Evolutionary conservation across 345 rosid species (phyloP), one percentile per base, ranked within the genome.

Genomic region (Citrus reticulata): DNA sequence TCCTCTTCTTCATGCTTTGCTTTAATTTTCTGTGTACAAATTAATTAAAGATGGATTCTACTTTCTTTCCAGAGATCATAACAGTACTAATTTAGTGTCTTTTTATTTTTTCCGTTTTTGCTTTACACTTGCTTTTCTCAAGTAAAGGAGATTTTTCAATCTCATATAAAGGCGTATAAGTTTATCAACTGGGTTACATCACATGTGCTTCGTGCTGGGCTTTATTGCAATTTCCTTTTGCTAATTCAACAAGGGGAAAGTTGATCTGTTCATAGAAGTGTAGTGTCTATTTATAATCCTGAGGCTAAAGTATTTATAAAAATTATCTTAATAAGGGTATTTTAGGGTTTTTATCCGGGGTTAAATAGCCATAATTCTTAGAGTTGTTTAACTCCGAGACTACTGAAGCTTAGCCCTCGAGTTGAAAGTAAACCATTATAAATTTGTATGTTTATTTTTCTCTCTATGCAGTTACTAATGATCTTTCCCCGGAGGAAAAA

Each of bases 41-140:
- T 66, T 4, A 14, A 34, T 34, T 66, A 66, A 68, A 63, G 68
- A 51, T 4, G 46, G 61, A 68, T 79, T 74, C n/a, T 10, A 30
- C 83, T 81, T 74, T 72, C 42, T 68, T 24, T 59, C 29, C 68
- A 24, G 68, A 42, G 14, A 46, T 59, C 72, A 39, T 9, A 73
- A 17, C 66, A 24, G 4, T 6, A 11, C 11, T 35, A 57, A 57
- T 30, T 13, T 25, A 24, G 58, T 10, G 14, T 6, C 11, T 17
- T 55, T 57, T 37, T 39, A 34, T 68, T 32, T 19, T 7, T 39
- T 39, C 5, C 25, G 13, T 65, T 39, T 46, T 46, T 14, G 6
- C 60, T 75, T 64, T 63, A 40, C 8, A 10, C 67, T 19, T 57
- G 19, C 74, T 42, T 51, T 57, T 54, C 39, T 16, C 7, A 69